These are phyloP conservation scores for Lactarius tabidus DNA, from an alignment of 768 basidiomycete genomes.

Conservation along the genomic window DNA sequence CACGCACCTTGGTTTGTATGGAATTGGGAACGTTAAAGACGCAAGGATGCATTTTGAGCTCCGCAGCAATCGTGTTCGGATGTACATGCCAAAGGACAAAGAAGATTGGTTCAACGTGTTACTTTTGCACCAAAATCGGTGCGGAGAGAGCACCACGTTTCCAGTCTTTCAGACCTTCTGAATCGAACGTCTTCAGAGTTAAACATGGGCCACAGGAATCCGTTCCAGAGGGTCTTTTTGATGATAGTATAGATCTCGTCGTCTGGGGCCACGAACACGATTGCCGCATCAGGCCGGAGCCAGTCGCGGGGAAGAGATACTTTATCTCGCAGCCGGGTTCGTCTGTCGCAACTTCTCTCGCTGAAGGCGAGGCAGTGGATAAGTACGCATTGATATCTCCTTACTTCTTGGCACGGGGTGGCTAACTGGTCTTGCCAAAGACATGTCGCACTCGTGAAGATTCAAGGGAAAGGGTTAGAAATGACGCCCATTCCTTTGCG, in stretches of 20 bases:
- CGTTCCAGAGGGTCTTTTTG: conserved; percentile 96
- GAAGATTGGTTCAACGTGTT: conserved; percentile 94
- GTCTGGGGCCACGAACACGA: conserved; percentile 99
- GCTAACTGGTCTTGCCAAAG: conserved; percentile 38
- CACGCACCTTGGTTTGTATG: conserved; percentile 87
- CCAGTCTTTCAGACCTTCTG: background rate
- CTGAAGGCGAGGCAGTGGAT: conserved; percentile 87
- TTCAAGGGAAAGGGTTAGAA: conserved; percentile 85
- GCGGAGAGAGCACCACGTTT: conserved; percentile 23
- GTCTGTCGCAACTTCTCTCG: conserved; percentile 89
- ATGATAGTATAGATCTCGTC: conserved; percentile 89
- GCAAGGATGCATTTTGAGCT: conserved; percentile 96
- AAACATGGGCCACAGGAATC: conserved; percentile 92
- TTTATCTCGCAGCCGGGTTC: conserved; percentile 94
- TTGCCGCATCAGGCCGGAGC: conserved; percentile 86
- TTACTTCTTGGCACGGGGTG: background rate
- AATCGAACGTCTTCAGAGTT: conserved; percentile 49
- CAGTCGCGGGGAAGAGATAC: conserved; percentile 88
- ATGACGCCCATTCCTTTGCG: conserved; percentile 82
- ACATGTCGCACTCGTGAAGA: conserved; percentile 85
- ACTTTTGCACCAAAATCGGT: conserved; percentile 96
- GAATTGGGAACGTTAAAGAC: conserved; percentile 95
- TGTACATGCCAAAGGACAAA: conserved; percentile 93
- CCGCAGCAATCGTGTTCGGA: conserved; percentile 86
- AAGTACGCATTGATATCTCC: conserved; percentile 52